phyloP scores from a whole-genome alignment of 176 grass and related monocot genomes.

The Lolium rigidum region DNA sequence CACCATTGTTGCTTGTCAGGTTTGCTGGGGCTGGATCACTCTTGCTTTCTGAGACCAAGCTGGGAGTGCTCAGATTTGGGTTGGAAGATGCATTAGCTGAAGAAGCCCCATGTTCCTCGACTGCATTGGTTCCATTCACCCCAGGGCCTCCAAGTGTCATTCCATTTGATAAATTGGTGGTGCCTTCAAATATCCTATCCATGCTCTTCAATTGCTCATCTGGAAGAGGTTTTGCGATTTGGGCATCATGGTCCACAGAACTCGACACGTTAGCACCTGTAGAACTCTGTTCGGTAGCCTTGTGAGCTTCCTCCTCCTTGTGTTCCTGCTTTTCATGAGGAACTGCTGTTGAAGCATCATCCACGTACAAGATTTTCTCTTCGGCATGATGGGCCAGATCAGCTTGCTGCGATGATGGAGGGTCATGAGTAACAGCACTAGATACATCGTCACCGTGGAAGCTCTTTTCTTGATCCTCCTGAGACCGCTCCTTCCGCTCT shows the following conservation, averaged over 20 bases:
- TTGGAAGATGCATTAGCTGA: constrained; percentile 27
- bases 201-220: constrained; percentile 75
- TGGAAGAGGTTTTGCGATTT: constrained; percentile 56
- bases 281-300: constrained; percentile 77
- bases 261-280: constrained; percentile 65
- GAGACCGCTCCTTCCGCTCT: constrained; percentile 62
- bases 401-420: constrained; percentile 48
- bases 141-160: constrained; percentile 33
- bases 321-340: constrained; percentile 44
- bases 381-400: constrained; percentile 44
- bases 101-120: background rate
- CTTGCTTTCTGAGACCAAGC: constrained; percentile 25
- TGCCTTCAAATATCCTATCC: constrained; percentile 61
- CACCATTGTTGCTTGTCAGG: constrained; percentile 35
- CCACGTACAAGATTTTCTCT: constrained; percentile 57
- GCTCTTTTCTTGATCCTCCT: constrained; percentile 74
- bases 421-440: constrained; percentile 61
- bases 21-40: constrained; percentile 22
- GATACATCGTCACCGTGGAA: constrained; percentile 74
- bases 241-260: constrained; percentile 69
- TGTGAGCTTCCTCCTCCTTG: constrained; percentile 58
- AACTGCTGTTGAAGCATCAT: constrained; percentile 71
- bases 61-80: constrained; percentile 20
- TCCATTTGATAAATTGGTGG: constrained; percentile 50
- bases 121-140: constrained; percentile 35